Conservation (phyloP, 1,284 basidiomycete genomes). For the Puccinia hordei region DNA sequence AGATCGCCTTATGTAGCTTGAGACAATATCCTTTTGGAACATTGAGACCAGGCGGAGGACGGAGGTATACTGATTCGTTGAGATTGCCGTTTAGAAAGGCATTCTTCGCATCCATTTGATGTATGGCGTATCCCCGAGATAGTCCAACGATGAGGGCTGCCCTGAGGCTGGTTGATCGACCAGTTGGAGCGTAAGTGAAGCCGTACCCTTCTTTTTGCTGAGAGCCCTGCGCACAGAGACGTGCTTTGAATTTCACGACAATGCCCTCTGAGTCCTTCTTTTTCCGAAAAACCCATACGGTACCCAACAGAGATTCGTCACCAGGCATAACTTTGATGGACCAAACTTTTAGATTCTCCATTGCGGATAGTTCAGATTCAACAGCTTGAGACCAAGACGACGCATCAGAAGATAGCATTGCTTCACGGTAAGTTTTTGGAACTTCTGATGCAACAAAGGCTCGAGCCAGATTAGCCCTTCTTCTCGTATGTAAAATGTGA, state of each 20-base stretch:
- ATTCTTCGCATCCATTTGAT: slow-evolving; percentile 33
- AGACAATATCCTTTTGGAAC: not conserved
- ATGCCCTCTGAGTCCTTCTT: not conserved
- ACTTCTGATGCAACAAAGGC: not conserved
- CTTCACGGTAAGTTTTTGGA: not conserved
- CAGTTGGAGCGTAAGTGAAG: slow-evolving; percentile 2
- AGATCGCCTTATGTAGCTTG: slow-evolving; percentile 12
- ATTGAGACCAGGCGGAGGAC: not conserved
- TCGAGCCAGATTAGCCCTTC: not conserved
- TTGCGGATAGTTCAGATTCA: not conserved
- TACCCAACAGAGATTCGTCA: not conserved
- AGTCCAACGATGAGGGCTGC: not conserved
- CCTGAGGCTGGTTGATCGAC: not conserved
- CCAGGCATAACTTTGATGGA: not conserved
- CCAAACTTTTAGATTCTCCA: slow-evolving; percentile 1
- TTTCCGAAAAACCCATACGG: slow-evolving; percentile 9
- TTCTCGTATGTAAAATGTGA: not conserved
- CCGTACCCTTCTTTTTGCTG: not conserved
- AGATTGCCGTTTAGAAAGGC: slow-evolving; percentile 24
- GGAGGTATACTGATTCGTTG: not conserved
- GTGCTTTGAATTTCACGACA: slow-evolving; percentile 6
- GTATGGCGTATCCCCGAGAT: not conserved
- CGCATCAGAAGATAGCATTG: not conserved
- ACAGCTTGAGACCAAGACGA: not conserved
- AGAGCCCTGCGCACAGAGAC: slow-evolving; percentile 23